Conservation (phyloP, 352 stramenopile genomes). For the Phytopythium oedochilum region DNA sequence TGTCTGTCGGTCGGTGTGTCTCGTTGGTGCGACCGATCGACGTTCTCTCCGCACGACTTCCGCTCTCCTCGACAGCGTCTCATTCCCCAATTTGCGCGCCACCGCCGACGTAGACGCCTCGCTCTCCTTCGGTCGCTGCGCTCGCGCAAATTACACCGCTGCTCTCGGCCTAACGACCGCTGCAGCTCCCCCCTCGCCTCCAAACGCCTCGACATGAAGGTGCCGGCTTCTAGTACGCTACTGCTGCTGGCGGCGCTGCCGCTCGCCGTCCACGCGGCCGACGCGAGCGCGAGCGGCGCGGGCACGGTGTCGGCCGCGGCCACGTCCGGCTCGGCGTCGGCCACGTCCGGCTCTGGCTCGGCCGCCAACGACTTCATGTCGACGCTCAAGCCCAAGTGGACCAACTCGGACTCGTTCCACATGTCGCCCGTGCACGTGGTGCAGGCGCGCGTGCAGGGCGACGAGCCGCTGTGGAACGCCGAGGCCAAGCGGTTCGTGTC, state of each 20-base stretch:
- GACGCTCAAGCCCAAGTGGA: slow-evolving; percentile 12
- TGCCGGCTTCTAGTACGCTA: slow-evolving; percentile 18
- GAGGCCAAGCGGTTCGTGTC: slow-evolving; percentile 58
- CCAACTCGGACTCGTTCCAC: slow-evolving; percentile 42
- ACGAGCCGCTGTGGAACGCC: slow-evolving; percentile 52
- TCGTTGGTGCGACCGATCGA: too few species aligned
- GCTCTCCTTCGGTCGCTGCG: background rate
- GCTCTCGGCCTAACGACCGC: background rate
- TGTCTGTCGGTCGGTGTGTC: too few species aligned
- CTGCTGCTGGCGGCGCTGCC: slow-evolving; percentile 9
- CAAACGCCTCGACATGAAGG: slow-evolving; percentile 15
- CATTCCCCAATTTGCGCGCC: slow-evolving; percentile 5
- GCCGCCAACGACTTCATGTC: slow-evolving; percentile 35
- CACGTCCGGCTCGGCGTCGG: slow-evolving; percentile 10
- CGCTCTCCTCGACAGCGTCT: background rate
- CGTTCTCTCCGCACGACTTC: background rate
- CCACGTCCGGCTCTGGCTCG: slow-evolving; percentile 14
- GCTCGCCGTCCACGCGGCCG: background rate
- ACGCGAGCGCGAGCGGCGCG: slow-evolving; percentile 19
- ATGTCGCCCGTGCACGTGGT: slow-evolving; percentile 69
- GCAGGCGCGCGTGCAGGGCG: slow-evolving; percentile 69
- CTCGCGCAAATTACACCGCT: slow-evolving; percentile 1
- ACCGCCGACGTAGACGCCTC: background rate
- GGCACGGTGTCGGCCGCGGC: slow-evolving; percentile 19
- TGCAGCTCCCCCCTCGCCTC: background rate